Conservation (phyloP, 2,329 filamentous ascomycete genomes). For the Beauveria australis region DNA sequence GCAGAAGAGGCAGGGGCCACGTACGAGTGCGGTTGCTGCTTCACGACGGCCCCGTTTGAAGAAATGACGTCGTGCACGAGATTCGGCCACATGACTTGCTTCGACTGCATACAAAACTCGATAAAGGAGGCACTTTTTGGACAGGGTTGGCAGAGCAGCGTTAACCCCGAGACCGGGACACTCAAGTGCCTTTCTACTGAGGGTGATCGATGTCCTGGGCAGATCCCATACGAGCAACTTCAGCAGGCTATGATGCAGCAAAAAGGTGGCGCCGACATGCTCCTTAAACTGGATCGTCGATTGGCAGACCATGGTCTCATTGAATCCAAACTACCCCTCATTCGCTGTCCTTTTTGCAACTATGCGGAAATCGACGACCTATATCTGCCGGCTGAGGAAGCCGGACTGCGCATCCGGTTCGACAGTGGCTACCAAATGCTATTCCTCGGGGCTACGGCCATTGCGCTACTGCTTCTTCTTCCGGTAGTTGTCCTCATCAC, state of each 20-base stretch:
- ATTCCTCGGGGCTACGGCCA: constrained; percentile 44
- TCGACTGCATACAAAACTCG: constrained; percentile 73
- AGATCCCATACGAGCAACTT: constrained; percentile 61
- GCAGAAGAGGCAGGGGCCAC: constrained; percentile 48
- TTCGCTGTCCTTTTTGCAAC: constrained; percentile 81
- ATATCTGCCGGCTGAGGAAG: constrained; percentile 50
- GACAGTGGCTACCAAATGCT: constrained; percentile 39
- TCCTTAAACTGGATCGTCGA: constrained; percentile 69
- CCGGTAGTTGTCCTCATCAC: constrained; percentile 41
- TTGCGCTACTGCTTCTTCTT: constrained; percentile 48
- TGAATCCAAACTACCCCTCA: constrained; percentile 64
- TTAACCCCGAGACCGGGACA: constrained; percentile 64
- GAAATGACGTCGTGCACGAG: constrained; percentile 64
- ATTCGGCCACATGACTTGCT: constrained; percentile 66
- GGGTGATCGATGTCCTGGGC: constrained; percentile 62
- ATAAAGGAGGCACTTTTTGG: constrained; percentile 86
- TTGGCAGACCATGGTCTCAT: constrained; percentile 68
- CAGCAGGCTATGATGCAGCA: constrained; percentile 63
- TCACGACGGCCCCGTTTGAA: constrained; percentile 61
- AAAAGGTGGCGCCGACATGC: constrained; percentile 60
- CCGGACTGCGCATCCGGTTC: constrained; percentile 48
- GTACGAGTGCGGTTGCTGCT: constrained; percentile 74
- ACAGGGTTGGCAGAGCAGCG: constrained; percentile 79
- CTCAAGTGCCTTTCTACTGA: constrained; percentile 77
- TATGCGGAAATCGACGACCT: constrained; percentile 84